Base-by-base conservation (phyloP, 2,329 filamentous ascomycete genomes). In the Fusarium albosuccineum region DNA sequence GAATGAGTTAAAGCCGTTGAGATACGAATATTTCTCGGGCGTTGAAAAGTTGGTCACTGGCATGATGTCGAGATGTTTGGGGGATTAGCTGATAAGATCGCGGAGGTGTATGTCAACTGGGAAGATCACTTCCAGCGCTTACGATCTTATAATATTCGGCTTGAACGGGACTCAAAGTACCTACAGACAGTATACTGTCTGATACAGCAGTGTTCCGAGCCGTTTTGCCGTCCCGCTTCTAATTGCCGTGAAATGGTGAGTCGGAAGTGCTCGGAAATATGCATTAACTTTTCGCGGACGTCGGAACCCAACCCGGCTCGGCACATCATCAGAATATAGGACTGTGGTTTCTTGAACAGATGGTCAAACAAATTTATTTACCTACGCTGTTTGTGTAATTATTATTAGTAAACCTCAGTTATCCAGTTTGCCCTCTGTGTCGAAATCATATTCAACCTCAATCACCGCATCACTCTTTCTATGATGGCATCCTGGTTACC, bases 1-100 rank as follows among this genome's bases (percentile, higher is more conserved):
- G 77, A 94, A 91, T 36, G 85, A 89, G 77, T 86, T 85, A 79
- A 96, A 94, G 76, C 92, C 92, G 80, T 89, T 91, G 73, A 89
- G 89, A 78, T 96, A 95, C 52, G 82, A 82, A 81, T 96, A 95
- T 72, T 83, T 85, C 70, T 87, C 85, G 0, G 65, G 48, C 1
- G 56, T 68, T 0, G 57, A 55, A 45, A 72, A 72, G 0, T 63
- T 69, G 0, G 70, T 72, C 1, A 70, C 60, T 1, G 70, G 70
- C 70, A 72, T 72, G 6, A 54, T 60, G 9, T 14, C 1, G 9
- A 1, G 48, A 1, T 10, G 30, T 11, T 36, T 4, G 33, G n/a
- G 30, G 30, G 30, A 9, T 33, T 33, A 33, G 30, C 33, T 39
- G 17, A 6, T 26, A 33, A 33, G 22, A 22, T 39, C 17, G 22